Evolutionary conservation across 2,329 filamentous ascomycete genomes (phyloP).

Genomic region (Colletotrichum costaricense): DNA sequence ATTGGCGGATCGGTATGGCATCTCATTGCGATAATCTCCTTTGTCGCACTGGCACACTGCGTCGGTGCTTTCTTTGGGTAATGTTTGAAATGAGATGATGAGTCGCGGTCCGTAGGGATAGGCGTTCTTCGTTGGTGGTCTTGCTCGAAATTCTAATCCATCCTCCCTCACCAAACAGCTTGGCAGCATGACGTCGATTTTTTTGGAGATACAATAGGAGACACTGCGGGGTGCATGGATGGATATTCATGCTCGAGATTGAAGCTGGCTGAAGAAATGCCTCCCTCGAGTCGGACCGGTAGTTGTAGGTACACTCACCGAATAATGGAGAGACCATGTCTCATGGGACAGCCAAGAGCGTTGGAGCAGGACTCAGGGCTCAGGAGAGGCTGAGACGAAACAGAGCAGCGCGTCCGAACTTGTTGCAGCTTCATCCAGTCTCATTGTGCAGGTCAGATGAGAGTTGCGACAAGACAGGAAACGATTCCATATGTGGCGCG

Average conservation of each 20-base stretch:
- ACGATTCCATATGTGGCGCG: conserved; percentile 2
- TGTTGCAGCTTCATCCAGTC: conserved; percentile 34
- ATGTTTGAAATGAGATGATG: neutral
- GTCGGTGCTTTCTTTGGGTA: neutral
- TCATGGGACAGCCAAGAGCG: conserved; percentile 17
- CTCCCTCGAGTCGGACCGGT: neutral
- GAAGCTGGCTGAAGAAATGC: conserved; percentile 4
- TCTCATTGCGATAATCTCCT: conserved; percentile 23
- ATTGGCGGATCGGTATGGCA: conserved; percentile 14
- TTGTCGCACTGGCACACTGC: neutral
- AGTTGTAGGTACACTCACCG: neutral
- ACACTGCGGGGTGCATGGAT: conserved; percentile 32
- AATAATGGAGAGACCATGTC: conserved; percentile 2
- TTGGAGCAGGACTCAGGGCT: conserved; percentile 4
- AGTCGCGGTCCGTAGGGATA: neutral
- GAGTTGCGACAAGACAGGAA: conserved; percentile 21
- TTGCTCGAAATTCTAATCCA: neutral
- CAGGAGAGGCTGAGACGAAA: conserved; percentile 31
- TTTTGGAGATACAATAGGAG: conserved; percentile 19
- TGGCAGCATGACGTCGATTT: conserved; percentile 27
- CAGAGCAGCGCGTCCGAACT: conserved; percentile 30
- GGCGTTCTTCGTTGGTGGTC: neutral
- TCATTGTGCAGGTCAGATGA: conserved; percentile 7
- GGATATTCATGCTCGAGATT: conserved; percentile 18
- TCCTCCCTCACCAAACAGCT: neutral